These are phyloP conservation scores for Exophiala xenobiotica DNA, from an alignment of 2,329 filamentous ascomycete genomes.

Conservation along the genomic window DNA sequence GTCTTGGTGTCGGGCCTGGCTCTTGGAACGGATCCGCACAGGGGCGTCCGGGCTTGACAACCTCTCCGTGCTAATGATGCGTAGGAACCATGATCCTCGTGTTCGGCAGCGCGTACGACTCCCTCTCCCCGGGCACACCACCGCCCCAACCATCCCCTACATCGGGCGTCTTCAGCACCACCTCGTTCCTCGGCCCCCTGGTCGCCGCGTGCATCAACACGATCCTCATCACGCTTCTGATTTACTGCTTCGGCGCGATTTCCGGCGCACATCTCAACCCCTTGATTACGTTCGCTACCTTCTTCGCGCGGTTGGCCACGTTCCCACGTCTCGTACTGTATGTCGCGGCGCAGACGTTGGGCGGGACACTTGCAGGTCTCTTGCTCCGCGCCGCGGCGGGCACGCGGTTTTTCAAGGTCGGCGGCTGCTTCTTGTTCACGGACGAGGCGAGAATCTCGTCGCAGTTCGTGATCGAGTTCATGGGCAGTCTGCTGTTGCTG, in stretches of 20 bases:
- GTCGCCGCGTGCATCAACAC: constrained; percentile 43
- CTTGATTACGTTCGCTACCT: constrained; percentile 53
- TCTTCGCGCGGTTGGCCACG: constrained; percentile 51
- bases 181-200: constrained; percentile 34
- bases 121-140: constrained; percentile 15
- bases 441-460: constrained; percentile 38
- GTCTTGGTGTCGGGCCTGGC: background rate
- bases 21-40: too few species aligned
- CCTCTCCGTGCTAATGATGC: too few species aligned
- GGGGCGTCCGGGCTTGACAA: too few species aligned
- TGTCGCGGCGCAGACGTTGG: constrained; percentile 46
- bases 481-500: constrained; percentile 47
- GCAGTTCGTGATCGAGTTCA: constrained; percentile 51
- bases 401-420: constrained; percentile 35
- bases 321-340: constrained; percentile 52
- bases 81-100: constrained; percentile 31
- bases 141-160: constrained; percentile 20
- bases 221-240: constrained; percentile 48
- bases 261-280: constrained; percentile 57
- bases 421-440: constrained; percentile 42
- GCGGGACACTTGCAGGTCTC: constrained; percentile 47
- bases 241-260: constrained; percentile 50
- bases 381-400: constrained; percentile 41
- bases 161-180: constrained; percentile 34
- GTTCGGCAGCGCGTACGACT: constrained; percentile 30